Base-by-base conservation (phyloP, 495 filamentous ascomycete species). In the Lentithecium fluviatile region DNA sequence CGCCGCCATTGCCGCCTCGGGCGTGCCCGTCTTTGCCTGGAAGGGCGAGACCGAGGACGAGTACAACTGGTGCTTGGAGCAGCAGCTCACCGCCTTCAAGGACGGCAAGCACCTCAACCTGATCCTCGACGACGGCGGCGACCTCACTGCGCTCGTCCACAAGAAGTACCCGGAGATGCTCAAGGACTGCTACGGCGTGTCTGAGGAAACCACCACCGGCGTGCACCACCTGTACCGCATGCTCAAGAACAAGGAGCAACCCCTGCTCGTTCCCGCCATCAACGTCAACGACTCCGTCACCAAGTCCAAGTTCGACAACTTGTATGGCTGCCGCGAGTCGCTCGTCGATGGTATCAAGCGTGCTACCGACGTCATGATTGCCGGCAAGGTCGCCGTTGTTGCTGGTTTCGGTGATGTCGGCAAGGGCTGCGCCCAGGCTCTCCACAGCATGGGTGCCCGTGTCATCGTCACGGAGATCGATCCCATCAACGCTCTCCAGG, bases 21-120 rank as follows among this genome's bases (percentile, higher is more conserved):
- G 94, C 75, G 86, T 94, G 60, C 91, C 94, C 69, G 94, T 98
- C 73, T 98, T 98, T 74, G 94, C 94, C 78, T 98, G 95, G 95
- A 97, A 98, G 83, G 94, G 94, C 74, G 94, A 98, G 88, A 96
- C 93, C 67, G 95, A 98, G 79, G 94, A 97, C 82, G 94, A 98
- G 82, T 98, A 98, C 86, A 82, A 94, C 72, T 98, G 94, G 94
- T 98, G 94, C 77, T 80, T 98, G 71, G 94, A 97, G 81, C 94
- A 98, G 83, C 95, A 97, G 82, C 89, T 98, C 69, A 71, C 81
- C 51, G 88, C 94, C 70, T 98, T 98, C 89, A 95, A 94, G 80
- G 90, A 95, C 76, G 87, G 84, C 85, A 87, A 96, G 85, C 86
- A 85, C 78, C 85, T 98, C 66, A 98, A 98, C 85, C 80, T 98